These are phyloP conservation scores for Apiotrichum akiyoshidainum DNA, from an alignment of 1,284 basidiomycete species.

Conservation along the genomic window DNA sequence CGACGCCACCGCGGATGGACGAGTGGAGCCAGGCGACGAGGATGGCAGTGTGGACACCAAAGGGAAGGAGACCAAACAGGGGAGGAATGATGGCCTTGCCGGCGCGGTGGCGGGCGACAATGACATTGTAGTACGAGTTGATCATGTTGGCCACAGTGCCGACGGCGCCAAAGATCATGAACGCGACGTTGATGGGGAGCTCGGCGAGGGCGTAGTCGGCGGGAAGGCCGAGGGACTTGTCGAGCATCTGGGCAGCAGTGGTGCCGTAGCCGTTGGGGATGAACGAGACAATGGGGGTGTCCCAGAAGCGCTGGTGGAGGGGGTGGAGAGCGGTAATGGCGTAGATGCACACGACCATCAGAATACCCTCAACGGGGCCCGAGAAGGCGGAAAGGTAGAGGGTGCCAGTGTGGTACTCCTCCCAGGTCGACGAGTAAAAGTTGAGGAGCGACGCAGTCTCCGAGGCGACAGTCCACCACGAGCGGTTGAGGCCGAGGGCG, in stretches of 20 bases:
- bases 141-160: constrained; percentile 78
- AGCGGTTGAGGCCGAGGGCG: constrained; percentile 83
- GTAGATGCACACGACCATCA: constrained; percentile 79
- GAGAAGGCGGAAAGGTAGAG: constrained; percentile 90
- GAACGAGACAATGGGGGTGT: constrained; percentile 35
- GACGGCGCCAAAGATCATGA: constrained; percentile 78
- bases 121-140: constrained; percentile 75
- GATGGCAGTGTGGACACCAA: constrained; percentile 64
- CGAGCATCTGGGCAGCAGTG: constrained; percentile 25
- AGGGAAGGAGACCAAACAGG: constrained; percentile 73
- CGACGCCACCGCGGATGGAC: constrained; percentile 57
- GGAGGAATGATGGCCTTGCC: constrained; percentile 58
- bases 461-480: constrained; percentile 92
- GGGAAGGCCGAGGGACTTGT: constrained; percentile 31
- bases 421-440: constrained; percentile 87
- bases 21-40: constrained; percentile 74
- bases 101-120: constrained; percentile 55
- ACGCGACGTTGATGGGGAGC: constrained; percentile 76
- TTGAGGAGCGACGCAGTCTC: constrained; percentile 83
- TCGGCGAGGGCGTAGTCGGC: constrained; percentile 49
- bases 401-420: constrained; percentile 92
- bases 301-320: constrained; percentile 75
- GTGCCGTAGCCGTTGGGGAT: constrained; percentile 28
- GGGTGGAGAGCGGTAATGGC: constrained; percentile 61
- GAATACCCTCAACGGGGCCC: constrained; percentile 93